phyloP scores from a whole-genome alignment of 108 stramenopile genomes.

The Skeletonema costatum region DNA sequence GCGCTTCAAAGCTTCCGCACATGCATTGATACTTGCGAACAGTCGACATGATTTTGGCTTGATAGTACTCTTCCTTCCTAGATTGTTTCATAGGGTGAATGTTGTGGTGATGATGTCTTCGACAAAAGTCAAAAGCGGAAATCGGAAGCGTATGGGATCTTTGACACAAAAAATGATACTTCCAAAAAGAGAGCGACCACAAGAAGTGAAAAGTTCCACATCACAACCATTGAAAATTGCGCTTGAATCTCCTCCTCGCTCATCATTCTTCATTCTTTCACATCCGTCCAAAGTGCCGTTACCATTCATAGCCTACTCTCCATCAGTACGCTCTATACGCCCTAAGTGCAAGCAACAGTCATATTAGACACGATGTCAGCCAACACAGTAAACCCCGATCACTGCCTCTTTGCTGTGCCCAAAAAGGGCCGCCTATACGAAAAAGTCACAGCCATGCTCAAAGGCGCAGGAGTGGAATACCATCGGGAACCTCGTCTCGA shows the following conservation, averaged over 20 bases:
- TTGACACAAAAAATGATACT: not conserved
- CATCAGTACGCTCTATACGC: not conserved
- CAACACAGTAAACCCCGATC: conserved; percentile 33
- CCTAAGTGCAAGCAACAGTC: not conserved
- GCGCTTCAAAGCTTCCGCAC: conserved; percentile 43
- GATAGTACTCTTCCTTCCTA: too few species aligned
- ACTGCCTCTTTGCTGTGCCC: conserved; percentile 92
- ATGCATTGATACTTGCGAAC: conserved; percentile 24
- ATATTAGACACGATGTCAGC: not conserved
- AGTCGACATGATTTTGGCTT: not conserved
- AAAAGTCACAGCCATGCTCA: conserved; percentile 88
- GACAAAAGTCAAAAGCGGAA: too few species aligned
- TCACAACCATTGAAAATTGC: not conserved
- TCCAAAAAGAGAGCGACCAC: not conserved
- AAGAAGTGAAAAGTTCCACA: not conserved
- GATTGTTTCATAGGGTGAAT: too few species aligned
- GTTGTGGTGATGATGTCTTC: too few species aligned
- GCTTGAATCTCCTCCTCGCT: not conserved
- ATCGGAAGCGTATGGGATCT: not conserved
- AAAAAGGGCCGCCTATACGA: conserved; percentile 97
- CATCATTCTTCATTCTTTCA: not conserved
- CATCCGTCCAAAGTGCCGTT: not conserved
- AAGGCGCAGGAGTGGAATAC: conserved; percentile 94
- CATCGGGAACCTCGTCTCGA: conserved; percentile 85
- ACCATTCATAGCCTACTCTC: not conserved